Evolutionary conservation across 305 asterid species (phyloP), one percentile per base, ranked within the genome.

Genomic region (Fraxinus sp.): DNA sequence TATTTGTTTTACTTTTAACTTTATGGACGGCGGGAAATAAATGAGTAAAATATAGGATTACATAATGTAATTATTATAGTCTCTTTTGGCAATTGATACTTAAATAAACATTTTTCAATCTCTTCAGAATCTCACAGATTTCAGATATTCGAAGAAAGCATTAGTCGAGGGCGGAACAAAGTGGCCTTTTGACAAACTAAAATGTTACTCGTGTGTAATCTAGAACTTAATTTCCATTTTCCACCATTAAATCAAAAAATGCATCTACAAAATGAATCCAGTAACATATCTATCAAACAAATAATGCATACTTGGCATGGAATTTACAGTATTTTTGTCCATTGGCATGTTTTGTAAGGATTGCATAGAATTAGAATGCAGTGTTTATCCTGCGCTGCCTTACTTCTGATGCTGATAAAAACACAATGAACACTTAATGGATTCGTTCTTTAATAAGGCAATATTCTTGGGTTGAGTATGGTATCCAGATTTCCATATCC

Each of bases 391-490:
- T 16, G 33, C 39, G 39, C 9, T 32, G 72, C 80, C 80, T 28
- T 62, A 18, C 7, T 66, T 77, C 18, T 79, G 83, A 41, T 84
- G 66, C 80, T 84, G 86, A 75, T 84, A 89, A 55, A 91, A 92
- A 77, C 89, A 85, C 89, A 86, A 46, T 4, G 93, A 84, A 68
- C 91, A 89, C 83, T 87, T 86, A 33, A 79, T 86, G 18, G 85
- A 20, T 76, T 70, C 87, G 70, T 81, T 88, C 36, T n/a, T 55
- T 8, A 83, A 3, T 1, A 59, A n/a, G 9, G 43, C 52, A 46
- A 37, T 77, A 74, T 88, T 89, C 75, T 86, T 85, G 0, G 97
- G 99, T 82, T 96, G 99, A 81, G 97, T 91, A 32, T 87, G 81
- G 83, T 91, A 94, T 46, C 93, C 95, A 49, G 88, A 85, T 66